These are phyloP conservation scores for Metschnikowia colocasiae DNA, from an alignment of 805 yeast species.

Conservation along the genomic window DNA sequence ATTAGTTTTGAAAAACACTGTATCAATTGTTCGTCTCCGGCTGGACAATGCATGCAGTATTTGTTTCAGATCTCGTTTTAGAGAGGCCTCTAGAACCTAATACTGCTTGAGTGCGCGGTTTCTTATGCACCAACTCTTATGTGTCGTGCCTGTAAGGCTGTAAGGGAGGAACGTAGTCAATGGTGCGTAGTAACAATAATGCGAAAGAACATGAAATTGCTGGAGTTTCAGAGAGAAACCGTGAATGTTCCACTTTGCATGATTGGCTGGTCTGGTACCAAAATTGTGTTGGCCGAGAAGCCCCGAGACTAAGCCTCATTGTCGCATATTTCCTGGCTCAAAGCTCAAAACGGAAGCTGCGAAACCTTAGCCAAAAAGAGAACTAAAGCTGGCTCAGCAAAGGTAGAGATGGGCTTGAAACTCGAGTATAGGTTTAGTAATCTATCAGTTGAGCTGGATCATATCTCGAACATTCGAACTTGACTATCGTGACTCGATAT, in stretches of 20 bases:
- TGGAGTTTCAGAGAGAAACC: neutral
- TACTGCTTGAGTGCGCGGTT: neutral
- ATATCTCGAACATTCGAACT: neutral
- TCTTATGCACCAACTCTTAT: neutral
- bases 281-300: neutral
- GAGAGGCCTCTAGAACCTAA: neutral
- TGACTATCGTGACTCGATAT: neutral
- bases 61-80: neutral
- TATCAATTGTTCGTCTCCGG: neutral
- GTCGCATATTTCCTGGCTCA: constrained; percentile 1
- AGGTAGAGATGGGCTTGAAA: neutral
- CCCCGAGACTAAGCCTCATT: neutral
- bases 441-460: neutral
- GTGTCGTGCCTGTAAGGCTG: neutral
- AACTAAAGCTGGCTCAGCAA: neutral
- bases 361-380: neutral
- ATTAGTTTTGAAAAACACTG: too few species aligned
- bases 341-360: constrained; percentile 2
- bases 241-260: neutral
- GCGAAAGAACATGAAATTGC: neutral
- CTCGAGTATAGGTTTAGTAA: neutral
- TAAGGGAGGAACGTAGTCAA: neutral
- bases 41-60: neutral
- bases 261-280: neutral
- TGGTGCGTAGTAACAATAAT: neutral